phyloP scores from a whole-genome alignment of 75 land plant species.

The Cupressus sempervirens region DNA sequence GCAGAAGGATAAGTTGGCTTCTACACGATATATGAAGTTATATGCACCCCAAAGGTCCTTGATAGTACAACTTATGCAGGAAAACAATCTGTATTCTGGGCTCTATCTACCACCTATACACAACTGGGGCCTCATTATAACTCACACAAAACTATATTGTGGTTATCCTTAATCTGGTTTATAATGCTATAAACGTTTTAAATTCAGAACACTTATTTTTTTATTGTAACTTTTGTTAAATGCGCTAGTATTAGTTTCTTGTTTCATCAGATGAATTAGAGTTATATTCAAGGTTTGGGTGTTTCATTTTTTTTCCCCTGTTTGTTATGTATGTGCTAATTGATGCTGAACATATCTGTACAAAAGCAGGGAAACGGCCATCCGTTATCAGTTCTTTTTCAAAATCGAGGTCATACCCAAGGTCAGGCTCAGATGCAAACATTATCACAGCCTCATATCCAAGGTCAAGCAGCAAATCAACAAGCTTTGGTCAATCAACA shows the following conservation, averaged over 20 bases:
- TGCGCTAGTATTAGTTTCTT: not conserved
- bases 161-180: not conserved
- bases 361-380: constrained; percentile 6
- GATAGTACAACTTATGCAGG: not conserved
- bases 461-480: constrained; percentile 33
- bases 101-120: not conserved
- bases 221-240: not conserved
- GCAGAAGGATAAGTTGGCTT: not conserved
- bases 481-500: constrained; percentile 16
- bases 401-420: not conserved
- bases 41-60: not conserved
- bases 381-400: constrained; percentile 3
- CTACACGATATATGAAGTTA: not conserved
- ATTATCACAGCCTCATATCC: constrained; percentile 22
- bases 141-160: not conserved
- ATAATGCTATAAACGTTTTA: not conserved
- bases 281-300: not conserved
- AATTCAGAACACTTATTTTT: not conserved
- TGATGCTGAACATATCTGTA: not conserved
- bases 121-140: not conserved
- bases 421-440: constrained; percentile 14
- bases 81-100: not conserved
- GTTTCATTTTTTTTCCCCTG: not conserved
- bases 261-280: not conserved
- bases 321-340: not conserved